Evolutionary conservation across 1,284 basidiomycete genomes (phyloP).

Genomic region (Psilocybe mexicana): DNA sequence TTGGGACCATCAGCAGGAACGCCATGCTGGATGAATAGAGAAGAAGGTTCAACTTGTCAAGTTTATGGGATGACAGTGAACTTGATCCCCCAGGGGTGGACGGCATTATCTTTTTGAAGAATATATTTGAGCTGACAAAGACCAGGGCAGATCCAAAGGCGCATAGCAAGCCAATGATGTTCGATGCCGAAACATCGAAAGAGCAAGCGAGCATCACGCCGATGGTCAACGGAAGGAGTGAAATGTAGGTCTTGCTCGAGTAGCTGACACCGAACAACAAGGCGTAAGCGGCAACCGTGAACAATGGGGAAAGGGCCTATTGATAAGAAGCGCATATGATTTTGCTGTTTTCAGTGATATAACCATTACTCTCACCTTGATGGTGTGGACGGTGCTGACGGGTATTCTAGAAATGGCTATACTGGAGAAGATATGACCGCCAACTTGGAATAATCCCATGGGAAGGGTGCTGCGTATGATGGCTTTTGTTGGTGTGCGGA

Average conservation of each 20-base stretch:
- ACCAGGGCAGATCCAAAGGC: constrained; percentile 94
- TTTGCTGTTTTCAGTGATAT: background rate
- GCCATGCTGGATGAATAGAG: constrained; percentile 96
- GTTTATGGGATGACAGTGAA: constrained; percentile 62
- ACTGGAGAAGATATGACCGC: constrained; percentile 97
- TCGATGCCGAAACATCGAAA: constrained; percentile 87
- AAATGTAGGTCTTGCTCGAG: constrained; percentile 88
- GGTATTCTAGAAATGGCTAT: constrained; percentile 96
- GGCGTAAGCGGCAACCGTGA: constrained; percentile 95
- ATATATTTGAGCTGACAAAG: constrained; percentile 98
- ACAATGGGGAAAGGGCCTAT: constrained; percentile 93
- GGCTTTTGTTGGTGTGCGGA: constrained; percentile 69
- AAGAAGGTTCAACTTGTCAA: constrained; percentile 97
- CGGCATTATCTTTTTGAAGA: constrained; percentile 98
- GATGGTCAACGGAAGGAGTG: constrained; percentile 90
- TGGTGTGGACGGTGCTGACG: constrained; percentile 98
- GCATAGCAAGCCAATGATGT: constrained; percentile 81
- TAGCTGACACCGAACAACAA: constrained; percentile 93
- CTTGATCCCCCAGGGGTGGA: constrained; percentile 47
- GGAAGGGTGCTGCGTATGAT: constrained; percentile 83
- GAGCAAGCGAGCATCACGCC: constrained; percentile 99
- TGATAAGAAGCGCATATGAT: constrained; percentile 5
- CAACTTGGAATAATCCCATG: constrained; percentile 93
- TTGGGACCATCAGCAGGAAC: constrained; percentile 91
- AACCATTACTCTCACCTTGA: constrained; percentile 71